A percentile compares a stretch with the other conserved stretches of the same genome.
Conservation (phyloP, 495 filamentous ascomycete species). For the Tuber melanosporum region DNA sequence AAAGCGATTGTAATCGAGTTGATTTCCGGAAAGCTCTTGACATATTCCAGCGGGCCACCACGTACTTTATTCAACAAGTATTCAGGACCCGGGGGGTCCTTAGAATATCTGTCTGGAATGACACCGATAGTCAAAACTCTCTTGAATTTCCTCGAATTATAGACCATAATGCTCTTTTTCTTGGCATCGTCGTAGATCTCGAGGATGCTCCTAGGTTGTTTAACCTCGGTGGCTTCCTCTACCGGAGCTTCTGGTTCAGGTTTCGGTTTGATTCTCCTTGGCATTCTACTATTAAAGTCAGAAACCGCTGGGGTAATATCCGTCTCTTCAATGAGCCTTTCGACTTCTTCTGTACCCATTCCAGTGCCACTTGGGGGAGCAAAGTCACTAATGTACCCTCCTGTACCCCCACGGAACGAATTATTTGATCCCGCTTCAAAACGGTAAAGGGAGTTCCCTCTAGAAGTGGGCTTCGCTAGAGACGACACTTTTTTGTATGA, state of each 20-base stretch:
- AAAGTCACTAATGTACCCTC: background rate
- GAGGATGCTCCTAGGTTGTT: background rate
- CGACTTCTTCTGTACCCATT: background rate
- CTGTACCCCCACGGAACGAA: background rate
- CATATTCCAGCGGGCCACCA: conserved; percentile 18
- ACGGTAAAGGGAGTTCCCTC: background rate
- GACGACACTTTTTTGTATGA: background rate
- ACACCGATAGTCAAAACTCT: conserved; percentile 4
- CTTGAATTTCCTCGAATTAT: conserved; percentile 1
- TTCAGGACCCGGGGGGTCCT: conserved; percentile 3
- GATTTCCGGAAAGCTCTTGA: conserved; percentile 7
- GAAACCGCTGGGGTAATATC: background rate
- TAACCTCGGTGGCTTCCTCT: background rate
- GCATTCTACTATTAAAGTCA: background rate
- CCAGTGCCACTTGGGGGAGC: background rate
- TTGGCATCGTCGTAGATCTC: background rate
- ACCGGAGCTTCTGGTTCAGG: background rate
- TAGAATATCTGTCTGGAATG: background rate
- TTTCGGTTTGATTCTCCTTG: background rate
- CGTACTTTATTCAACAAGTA: conserved; percentile 20
- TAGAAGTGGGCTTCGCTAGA: background rate
- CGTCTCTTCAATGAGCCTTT: background rate
- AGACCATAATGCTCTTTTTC: conserved; percentile 1
- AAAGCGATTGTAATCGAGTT: conserved; percentile 8
- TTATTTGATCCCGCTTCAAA: background rate